A percentile compares a stretch with the other conserved stretches of the same genome.
Conservation (phyloP, 108 stramenopile species). For the Chaetoceros tenuissimus region DNA sequence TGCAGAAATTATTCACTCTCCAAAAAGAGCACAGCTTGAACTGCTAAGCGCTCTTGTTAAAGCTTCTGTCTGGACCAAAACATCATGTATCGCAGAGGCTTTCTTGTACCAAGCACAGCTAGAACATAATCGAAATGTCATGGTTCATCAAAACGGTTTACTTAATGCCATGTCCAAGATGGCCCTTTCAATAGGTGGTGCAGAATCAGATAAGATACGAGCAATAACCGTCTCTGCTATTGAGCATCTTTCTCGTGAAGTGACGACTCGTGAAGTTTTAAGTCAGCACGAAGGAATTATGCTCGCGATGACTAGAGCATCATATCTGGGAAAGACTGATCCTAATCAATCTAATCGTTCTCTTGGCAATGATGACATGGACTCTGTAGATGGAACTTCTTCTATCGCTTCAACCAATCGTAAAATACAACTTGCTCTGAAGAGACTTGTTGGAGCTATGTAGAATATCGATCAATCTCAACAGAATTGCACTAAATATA, state of each 20-base stretch:
- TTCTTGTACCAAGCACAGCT: constrained; percentile 20
- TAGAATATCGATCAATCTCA: too few relatives aligned
- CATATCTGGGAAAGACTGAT: too few relatives aligned
- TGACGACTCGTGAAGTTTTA: constrained; percentile 23
- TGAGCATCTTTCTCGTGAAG: constrained; percentile 35
- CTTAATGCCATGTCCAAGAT: constrained; percentile 34
- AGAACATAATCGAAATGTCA: constrained; percentile 25
- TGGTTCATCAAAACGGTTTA: constrained; percentile 42
- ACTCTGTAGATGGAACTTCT: too few relatives aligned
- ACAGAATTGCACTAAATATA: too few relatives aligned
- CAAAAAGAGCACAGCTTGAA: constrained; percentile 38
- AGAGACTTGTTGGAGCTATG: too few relatives aligned
- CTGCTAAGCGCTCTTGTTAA: constrained; percentile 41
- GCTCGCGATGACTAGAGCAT: constrained; percentile 41
- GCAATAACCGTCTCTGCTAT: constrained; percentile 27
- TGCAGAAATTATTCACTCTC: constrained; percentile 39
- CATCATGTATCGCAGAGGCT: constrained; percentile 44
- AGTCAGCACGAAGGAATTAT: constrained; percentile 46
- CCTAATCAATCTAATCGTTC: too few relatives aligned
- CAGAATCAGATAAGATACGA: constrained; percentile 31
- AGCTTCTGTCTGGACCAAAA: constrained; percentile 37
- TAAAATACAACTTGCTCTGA: too few relatives aligned
- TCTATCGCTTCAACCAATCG: too few relatives aligned
- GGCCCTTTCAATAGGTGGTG: constrained; percentile 15
- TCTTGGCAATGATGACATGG: too few relatives aligned